phyloP scores from a whole-genome alignment of 306 rosid genomes.

The Myrica gale region DNA sequence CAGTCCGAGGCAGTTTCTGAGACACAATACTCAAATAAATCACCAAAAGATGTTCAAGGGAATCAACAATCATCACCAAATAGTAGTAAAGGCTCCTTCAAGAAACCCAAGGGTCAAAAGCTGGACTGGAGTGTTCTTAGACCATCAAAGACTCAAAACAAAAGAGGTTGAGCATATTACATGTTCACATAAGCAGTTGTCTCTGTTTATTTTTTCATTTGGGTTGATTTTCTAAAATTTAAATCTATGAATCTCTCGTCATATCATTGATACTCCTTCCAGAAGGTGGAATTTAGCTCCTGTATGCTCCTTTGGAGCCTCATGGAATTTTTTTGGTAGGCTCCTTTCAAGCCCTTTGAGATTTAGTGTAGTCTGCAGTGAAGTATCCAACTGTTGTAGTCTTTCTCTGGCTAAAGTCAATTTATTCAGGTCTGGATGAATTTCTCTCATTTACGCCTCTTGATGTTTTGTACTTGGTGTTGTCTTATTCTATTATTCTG shows the following conservation, averaged over 20 bases:
- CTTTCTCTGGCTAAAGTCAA: not conserved
- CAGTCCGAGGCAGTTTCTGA: constrained; percentile 46
- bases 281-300: not conserved
- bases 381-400: not conserved
- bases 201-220: constrained; percentile 5
- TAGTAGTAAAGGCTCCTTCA: constrained; percentile 53
- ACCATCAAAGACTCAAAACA: constrained; percentile 48
- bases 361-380: not conserved
- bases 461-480: too few species aligned
- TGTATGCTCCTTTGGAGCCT: not conserved
- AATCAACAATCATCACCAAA: constrained; percentile 31
- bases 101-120: constrained; percentile 61
- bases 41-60: constrained; percentile 46
- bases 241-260: too few species aligned
- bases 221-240: not conserved
- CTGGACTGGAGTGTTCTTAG: constrained; percentile 73
- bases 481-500: too few species aligned
- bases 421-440: not conserved
- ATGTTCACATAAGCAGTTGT: constrained; percentile 25
- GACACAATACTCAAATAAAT: constrained; percentile 46
- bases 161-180: constrained; percentile 39
- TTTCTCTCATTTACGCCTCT: not conserved
- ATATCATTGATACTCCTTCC: not conserved
- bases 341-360: not conserved
- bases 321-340: not conserved